Evolutionary conservation across 1,139 yeast genomes (phyloP).

Genomic region (Saccharomyces hybrid): DNA sequence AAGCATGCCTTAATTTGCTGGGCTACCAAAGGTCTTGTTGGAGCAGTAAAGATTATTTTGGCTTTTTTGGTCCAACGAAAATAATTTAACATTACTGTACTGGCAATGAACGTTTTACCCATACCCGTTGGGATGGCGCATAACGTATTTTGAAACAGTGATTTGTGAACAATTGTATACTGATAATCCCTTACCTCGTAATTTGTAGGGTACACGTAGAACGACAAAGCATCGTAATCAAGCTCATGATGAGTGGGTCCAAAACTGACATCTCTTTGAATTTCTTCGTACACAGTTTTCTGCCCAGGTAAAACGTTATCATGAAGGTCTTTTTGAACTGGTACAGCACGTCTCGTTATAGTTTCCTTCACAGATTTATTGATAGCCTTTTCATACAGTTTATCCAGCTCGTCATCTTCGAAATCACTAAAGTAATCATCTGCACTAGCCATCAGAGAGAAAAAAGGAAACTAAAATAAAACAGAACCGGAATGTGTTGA

Average conservation of each 20-base stretch:
- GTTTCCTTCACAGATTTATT: conserved; percentile 31
- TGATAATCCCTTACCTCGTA: conserved; percentile 83
- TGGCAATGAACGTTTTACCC: conserved; percentile 95
- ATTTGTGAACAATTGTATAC: conserved; percentile 62
- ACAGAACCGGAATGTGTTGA: background rate
- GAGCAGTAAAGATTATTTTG: conserved; percentile 90
- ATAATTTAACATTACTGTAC: conserved; percentile 86
- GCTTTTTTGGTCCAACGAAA: conserved; percentile 73
- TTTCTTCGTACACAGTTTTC: conserved; percentile 32
- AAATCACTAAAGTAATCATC: conserved; percentile 24
- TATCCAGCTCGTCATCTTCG: conserved; percentile 32
- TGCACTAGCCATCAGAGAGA: conserved; percentile 11
- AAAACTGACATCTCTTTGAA: conserved; percentile 28
- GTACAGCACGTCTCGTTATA: conserved; percentile 24
- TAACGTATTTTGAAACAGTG: conserved; percentile 65
- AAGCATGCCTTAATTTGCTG: conserved; percentile 94
- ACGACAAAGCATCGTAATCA: conserved; percentile 34
- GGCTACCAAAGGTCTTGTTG: conserved; percentile 94
- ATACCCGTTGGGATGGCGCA: conserved; percentile 96
- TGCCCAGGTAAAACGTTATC: conserved; percentile 30
- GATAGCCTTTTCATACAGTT: conserved; percentile 26
- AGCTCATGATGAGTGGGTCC: conserved; percentile 46
- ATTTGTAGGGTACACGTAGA: conserved; percentile 80
- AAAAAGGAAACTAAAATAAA: background rate
- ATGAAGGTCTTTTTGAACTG: conserved; percentile 33